Evolutionary conservation across 2,329 filamentous ascomycete species (phyloP).

Genomic region (Aspergillus ochraceoroseus): DNA sequence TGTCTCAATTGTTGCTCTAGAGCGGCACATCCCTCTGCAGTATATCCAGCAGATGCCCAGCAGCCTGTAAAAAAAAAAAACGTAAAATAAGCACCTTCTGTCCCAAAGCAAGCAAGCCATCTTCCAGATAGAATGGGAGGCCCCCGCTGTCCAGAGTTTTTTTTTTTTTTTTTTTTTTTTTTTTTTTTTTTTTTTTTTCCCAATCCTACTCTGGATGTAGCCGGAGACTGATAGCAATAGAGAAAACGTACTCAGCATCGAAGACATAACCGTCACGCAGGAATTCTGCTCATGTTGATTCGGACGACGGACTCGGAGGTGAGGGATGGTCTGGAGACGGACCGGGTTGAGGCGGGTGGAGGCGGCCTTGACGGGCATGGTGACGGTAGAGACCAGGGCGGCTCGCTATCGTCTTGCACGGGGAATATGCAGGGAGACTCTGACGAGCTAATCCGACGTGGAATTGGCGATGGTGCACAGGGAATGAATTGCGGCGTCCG

Average conservation of each 20-base stretch:
- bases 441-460: neutral
- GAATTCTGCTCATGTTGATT: conserved; percentile 59
- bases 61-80: conserved; percentile 41
- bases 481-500: conserved; percentile 13
- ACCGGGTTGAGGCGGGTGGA: conserved; percentile 45
- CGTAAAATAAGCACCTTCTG: too few relatives aligned
- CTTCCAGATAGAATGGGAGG: neutral
- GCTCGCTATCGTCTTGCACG: neutral
- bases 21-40: conserved; percentile 54
- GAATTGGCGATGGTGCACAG: conserved; percentile 9
- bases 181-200: too few relatives aligned
- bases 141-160: too few relatives aligned
- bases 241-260: conserved; percentile 57
- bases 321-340: conserved; percentile 45
- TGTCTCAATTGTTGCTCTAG: conserved; percentile 58
- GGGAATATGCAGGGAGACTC: neutral
- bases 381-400: conserved; percentile 13
- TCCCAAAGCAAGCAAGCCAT: too few relatives aligned
- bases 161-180: too few relatives aligned
- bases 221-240: too few relatives aligned
- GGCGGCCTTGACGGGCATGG: conserved; percentile 43
- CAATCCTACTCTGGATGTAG: too few relatives aligned
- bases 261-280: conserved; percentile 62
- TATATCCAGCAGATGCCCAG: conserved; percentile 46
- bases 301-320: conserved; percentile 61